Base-by-base conservation (phyloP, 805 yeast genomes). In the Wickerhamiella hasegawae region DNA sequence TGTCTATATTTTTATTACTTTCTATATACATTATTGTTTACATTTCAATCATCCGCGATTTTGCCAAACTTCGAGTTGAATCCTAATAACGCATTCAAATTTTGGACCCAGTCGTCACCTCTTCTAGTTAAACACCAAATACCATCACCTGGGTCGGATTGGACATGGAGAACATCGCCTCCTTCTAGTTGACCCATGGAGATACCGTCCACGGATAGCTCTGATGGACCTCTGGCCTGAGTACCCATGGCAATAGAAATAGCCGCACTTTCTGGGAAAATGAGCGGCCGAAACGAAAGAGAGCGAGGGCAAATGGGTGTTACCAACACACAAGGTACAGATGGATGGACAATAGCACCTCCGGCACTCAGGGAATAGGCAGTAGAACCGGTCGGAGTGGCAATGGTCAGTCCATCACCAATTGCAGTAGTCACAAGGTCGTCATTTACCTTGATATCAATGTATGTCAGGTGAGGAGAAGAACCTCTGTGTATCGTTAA, bases 341-440 rank as follows among this genome's bases (percentile, higher is more conserved):
- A 58, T 0, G 97, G 96, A 44, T 85, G 92, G 1, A 82, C 87
- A 40, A 85, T 85, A 11, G 94, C 73, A 1, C 97, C 97, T 11
- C 97, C 96, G 1, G 93, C 72, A 20, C 82, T 71, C 35, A 85
- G 60, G 1, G 94, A 80, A 51, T 85, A 85, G 0, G 96, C 95
- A 0, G 96, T 85, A 8, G 94, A 81, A 0, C 97, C 97, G 0
- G 96, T 85, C 14, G 97, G 97, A 0, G 96, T 80, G 3, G 90
- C 68, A 31, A 83, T 64, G 4, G 75, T 71, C 6, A 85, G 67
- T 26, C 97, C 97, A 55, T 87, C 97, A 1, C 92, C 94, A 0
- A 87, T 79, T 4, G 95, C 84, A 35, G 85, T 71, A 5, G 97
- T 87, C 36, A 87, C 59, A 48, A 76, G 78, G 52, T 79, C 76